These are phyloP conservation scores for Penicillium corylophilum DNA, from an alignment of 2,329 filamentous ascomycete species.

Conservation along the genomic window DNA sequence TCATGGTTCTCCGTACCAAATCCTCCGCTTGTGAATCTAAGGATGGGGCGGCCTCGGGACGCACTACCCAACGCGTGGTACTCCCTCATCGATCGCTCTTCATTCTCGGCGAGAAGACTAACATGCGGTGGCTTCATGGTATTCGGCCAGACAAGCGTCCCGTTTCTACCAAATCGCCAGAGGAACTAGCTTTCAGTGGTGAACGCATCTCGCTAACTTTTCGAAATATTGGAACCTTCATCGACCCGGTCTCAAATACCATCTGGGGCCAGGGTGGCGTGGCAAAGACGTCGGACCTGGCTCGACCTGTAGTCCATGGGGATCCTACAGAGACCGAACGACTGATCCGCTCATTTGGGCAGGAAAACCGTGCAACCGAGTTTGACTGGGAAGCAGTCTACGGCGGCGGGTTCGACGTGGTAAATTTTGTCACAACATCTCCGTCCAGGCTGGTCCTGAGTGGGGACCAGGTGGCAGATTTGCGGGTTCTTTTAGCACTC, in stretches of 20 bases:
- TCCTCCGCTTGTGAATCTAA: slow-evolving; percentile 36
- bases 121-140: slow-evolving; percentile 85
- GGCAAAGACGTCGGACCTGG: slow-evolving; percentile 61
- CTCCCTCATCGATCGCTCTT: slow-evolving; percentile 90
- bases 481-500: slow-evolving; percentile 39
- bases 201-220: slow-evolving; percentile 91
- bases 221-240: slow-evolving; percentile 80
- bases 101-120: slow-evolving; percentile 75
- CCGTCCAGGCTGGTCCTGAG: slow-evolving; percentile 32
- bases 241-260: slow-evolving; percentile 59
- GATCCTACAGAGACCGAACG: slow-evolving; percentile 60
- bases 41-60: slow-evolving; percentile 37
- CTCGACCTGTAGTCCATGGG: slow-evolving; percentile 67
- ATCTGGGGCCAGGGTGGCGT: slow-evolving; percentile 95
- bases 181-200: slow-evolving; percentile 71
- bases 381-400: slow-evolving; percentile 76
- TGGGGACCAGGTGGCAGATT: slow-evolving; percentile 35
- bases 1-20: slow-evolving; percentile 82
- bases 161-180: slow-evolving; percentile 62
- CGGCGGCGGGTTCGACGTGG: slow-evolving; percentile 78
- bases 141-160: slow-evolving; percentile 84
- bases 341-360: slow-evolving; percentile 77
- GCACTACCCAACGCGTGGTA: slow-evolving; percentile 64
- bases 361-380: slow-evolving; percentile 71
- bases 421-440: slow-evolving; percentile 47